phyloP scores from a whole-genome alignment of 2,329 filamentous ascomycete genomes.

The Botryosphaeria agaves region DNA sequence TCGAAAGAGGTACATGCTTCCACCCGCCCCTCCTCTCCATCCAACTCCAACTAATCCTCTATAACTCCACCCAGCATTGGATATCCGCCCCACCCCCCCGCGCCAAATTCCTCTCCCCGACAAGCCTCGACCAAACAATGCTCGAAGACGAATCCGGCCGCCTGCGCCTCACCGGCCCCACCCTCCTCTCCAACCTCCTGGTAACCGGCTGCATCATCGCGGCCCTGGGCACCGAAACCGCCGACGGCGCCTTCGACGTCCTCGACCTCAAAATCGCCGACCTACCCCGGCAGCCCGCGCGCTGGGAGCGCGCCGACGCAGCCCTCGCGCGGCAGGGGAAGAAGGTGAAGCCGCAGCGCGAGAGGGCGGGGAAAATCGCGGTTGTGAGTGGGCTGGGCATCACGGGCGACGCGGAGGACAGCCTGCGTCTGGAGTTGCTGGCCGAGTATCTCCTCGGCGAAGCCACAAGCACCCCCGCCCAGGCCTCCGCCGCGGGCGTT shows the following conservation, averaged over 20 bases:
- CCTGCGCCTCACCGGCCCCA: slow-evolving; percentile 56
- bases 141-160: slow-evolving; percentile 92
- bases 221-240: slow-evolving; percentile 88
- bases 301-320: slow-evolving; percentile 53
- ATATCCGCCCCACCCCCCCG: slow-evolving; percentile 64
- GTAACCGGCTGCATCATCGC: slow-evolving; percentile 90
- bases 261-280: slow-evolving; percentile 82
- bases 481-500: slow-evolving; percentile 47
- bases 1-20: slow-evolving; percentile 59
- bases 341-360: slow-evolving; percentile 20
- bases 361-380: slow-evolving; percentile 53
- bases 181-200: slow-evolving; percentile 50
- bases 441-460: slow-evolving; percentile 82
- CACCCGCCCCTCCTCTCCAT: too few relatives aligned
- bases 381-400: slow-evolving; percentile 81
- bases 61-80: slow-evolving; percentile 46
- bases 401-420: slow-evolving; percentile 57
- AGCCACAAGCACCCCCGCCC: slow-evolving; percentile 41
- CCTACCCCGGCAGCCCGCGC: slow-evolving; percentile 60
- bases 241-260: slow-evolving; percentile 81
- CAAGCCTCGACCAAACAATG: slow-evolving; percentile 54
- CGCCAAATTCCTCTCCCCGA: slow-evolving; percentile 55
- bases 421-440: slow-evolving; percentile 58
- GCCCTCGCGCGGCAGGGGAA: slow-evolving; percentile 18
- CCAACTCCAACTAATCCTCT: neutral